These are phyloP conservation scores for Aureobasidium musti DNA, from an alignment of 2,329 filamentous ascomycete genomes.

Conservation along the genomic window DNA sequence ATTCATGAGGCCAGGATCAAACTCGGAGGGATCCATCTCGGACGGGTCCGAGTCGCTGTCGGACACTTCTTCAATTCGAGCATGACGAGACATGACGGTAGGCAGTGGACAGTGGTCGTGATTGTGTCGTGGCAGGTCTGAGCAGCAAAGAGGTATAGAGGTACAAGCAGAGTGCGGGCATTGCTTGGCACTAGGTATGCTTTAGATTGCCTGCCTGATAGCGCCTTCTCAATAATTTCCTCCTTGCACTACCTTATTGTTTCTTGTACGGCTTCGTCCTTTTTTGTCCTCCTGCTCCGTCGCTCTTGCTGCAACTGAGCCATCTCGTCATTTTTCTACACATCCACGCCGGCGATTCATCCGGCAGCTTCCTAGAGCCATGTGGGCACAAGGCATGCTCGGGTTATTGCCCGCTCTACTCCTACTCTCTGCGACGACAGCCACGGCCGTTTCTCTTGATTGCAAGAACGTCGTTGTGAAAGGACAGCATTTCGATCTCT, in stretches of 20 bases:
- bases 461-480: constrained; percentile 65
- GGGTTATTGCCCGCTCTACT: constrained; percentile 32
- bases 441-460: constrained; percentile 54
- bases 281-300: not conserved
- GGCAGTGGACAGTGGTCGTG: not conserved
- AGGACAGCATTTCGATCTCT: constrained; percentile 64
- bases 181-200: not conserved
- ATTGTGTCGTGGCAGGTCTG: not conserved
- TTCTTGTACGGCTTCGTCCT: not conserved
- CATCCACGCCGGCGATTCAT: not conserved
- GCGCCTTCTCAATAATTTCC: not conserved
- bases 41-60: constrained; percentile 82
- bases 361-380: not conserved
- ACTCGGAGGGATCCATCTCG: constrained; percentile 70
- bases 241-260: not conserved
- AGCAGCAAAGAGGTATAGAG: constrained; percentile 8
- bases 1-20: constrained; percentile 38
- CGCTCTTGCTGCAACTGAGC: not conserved
- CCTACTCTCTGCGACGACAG: constrained; percentile 40
- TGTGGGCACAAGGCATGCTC: constrained; percentile 24
- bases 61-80: constrained; percentile 88
- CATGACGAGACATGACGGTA: constrained; percentile 69
- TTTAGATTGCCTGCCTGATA: constrained; percentile 5
- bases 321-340: not conserved
- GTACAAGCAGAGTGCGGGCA: constrained; percentile 1